Base-by-base conservation (phyloP, 1,284 basidiomycete species). In the Mycena citricolor region DNA sequence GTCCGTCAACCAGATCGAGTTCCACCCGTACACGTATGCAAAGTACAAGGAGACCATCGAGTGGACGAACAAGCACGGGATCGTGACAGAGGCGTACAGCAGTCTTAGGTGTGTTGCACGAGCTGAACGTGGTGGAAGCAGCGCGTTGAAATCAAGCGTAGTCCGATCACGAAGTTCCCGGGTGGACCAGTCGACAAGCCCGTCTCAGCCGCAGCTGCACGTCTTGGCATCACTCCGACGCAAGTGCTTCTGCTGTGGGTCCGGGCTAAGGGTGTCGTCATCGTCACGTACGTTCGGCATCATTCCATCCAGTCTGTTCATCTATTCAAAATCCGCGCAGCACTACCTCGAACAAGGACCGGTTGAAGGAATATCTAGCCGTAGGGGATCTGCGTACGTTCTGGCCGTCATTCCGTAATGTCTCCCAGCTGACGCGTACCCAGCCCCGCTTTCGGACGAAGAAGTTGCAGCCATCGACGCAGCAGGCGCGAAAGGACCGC, bases 201-300 rank as follows among this genome's bases (percentile, higher is more conserved):
- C 1, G 60, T 90, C 17, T 62, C 73, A 16, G 67, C 68, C 17
- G 81, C 83, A 31, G 81, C 84, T 0, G 57, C 70, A 33, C 69
- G 77, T n/a, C 66, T 82, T 11, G 69, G 74, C 5, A 77, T 76
- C 10, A 76, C 78, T 26, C 74, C 83, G 0, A 81, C 80, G n/a
- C 88, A 90, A 61, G 78, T 89, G 20, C 60, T 90, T 2, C 74
- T 87, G 25, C 66, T 75, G 4, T 87, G 85, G 85, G 76, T 79
- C 4, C 75, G 70, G 56, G 71, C 72, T 5, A 87, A 87, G 62
- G 80, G 81, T 5, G 76, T 70, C 4, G 75, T 82, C 8, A 77
- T 83, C 41, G 79, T 87, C 44, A 86, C 83, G 78, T 83, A 63
- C 33, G 76, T 65, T 24, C 25, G 42, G 30, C 37, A 17, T 46